Conservation (phyloP, 2,329 filamentous ascomycete genomes). For the Fusarium sp. region DNA sequence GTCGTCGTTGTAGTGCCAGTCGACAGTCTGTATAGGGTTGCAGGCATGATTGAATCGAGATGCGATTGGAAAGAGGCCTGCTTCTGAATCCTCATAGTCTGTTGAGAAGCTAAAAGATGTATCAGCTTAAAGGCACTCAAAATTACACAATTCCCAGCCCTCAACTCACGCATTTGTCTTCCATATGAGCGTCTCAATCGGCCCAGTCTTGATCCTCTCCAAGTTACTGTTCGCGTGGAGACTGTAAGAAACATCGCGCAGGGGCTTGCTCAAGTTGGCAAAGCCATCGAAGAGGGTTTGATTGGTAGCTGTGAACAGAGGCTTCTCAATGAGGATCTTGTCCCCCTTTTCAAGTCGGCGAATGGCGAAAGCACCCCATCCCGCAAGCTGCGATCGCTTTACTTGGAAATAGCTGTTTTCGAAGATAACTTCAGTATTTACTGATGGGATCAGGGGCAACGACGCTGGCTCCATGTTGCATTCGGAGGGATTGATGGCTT, state of each 20-base stretch:
- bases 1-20: slow-evolving; percentile 56
- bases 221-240: slow-evolving; percentile 54
- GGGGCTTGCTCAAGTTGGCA: slow-evolving; percentile 47
- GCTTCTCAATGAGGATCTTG: slow-evolving; percentile 59
- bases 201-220: slow-evolving; percentile 49
- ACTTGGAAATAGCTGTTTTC: slow-evolving; percentile 58
- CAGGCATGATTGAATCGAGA: slow-evolving; percentile 72
- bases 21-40: slow-evolving; percentile 55
- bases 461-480: neutral
- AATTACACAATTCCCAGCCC: neutral
- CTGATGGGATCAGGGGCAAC: slow-evolving; percentile 9
- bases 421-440: slow-evolving; percentile 41
- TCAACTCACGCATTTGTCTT: slow-evolving; percentile 60
- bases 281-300: slow-evolving; percentile 52
- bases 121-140: neutral
- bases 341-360: slow-evolving; percentile 54
- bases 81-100: slow-evolving; percentile 39
- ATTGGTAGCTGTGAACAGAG: slow-evolving; percentile 54
- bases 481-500: neutral
- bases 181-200: slow-evolving; percentile 48
- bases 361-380: slow-evolving; percentile 61
- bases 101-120: slow-evolving; percentile 46
- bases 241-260: slow-evolving; percentile 51
- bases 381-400: slow-evolving; percentile 55
- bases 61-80: slow-evolving; percentile 62